phyloP scores from a whole-genome alignment of 2,329 filamentous ascomycete genomes.

The Plenodomus biglobosus region DNA sequence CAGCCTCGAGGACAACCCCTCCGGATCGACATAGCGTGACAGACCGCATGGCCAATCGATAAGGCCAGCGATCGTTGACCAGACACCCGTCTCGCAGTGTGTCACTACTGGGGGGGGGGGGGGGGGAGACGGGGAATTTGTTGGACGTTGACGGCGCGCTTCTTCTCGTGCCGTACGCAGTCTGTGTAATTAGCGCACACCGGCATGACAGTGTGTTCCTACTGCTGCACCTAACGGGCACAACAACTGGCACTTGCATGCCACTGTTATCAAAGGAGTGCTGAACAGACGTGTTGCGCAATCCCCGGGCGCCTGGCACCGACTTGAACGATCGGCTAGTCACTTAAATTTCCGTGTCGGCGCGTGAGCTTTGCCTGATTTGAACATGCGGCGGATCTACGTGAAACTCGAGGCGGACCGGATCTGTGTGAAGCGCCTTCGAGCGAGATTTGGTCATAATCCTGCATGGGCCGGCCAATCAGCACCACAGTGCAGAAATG shows the following conservation, averaged over 20 bases:
- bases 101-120: conserved; percentile 24
- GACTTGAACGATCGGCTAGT: conserved; percentile 36
- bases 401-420: conserved; percentile 40
- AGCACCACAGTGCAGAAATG: conserved; percentile 2
- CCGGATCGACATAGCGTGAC: conserved; percentile 41
- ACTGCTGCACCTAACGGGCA: conserved; percentile 19
- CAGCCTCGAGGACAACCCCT: conserved; percentile 36
- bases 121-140: conserved; percentile 17
- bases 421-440: conserved; percentile 36
- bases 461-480: conserved; percentile 27
- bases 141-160: conserved; percentile 22
- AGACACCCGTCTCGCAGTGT: conserved; percentile 25
- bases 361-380: conserved; percentile 35
- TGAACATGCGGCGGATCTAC: conserved; percentile 32
- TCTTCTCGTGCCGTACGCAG: conserved; percentile 17
- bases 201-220: conserved; percentile 20
- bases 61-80: conserved; percentile 34
- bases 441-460: conserved; percentile 30
- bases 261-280: conserved; percentile 21
- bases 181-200: conserved; percentile 15
- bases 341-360: conserved; percentile 40
- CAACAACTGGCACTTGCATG: conserved; percentile 17
- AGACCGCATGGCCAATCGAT: conserved; percentile 43
- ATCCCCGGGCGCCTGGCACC: conserved; percentile 45
- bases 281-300: conserved; percentile 39